These are phyloP conservation scores for Eucalyptus pauciflora DNA, from an alignment of 345 rosid genomes.

Conservation along the genomic window DNA sequence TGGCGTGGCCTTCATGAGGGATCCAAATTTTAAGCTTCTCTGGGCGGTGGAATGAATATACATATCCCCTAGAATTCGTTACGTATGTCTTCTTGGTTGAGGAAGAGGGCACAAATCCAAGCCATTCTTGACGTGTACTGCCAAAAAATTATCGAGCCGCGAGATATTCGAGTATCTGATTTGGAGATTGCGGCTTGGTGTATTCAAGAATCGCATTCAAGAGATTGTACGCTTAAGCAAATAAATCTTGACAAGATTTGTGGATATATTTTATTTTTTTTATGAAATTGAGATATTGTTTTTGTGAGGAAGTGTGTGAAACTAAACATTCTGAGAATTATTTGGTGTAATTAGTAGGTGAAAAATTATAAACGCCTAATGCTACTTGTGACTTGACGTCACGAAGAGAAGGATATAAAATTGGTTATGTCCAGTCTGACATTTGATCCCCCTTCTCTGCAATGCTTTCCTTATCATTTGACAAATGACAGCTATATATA, in stretches of 20 bases:
- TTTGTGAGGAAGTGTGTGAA: background rate
- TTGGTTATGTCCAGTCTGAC: background rate
- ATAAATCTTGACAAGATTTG: background rate
- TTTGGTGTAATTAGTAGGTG: background rate
- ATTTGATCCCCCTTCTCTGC: background rate
- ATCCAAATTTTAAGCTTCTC: background rate
- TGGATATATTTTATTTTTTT: fast-evolving
- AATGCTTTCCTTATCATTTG: background rate
- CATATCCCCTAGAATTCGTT: background rate
- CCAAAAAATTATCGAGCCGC: background rate
- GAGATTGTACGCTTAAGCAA: background rate
- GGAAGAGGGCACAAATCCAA: slow-evolving; percentile 5
- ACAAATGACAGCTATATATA: background rate
- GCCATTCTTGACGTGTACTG: background rate
- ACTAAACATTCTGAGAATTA: background rate
- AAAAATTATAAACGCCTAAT: background rate
- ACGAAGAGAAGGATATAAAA: background rate
- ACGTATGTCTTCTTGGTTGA: background rate
- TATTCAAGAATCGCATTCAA: background rate
- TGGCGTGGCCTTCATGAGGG: background rate
- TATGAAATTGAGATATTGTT: background rate
- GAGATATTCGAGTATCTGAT: too few relatives aligned
- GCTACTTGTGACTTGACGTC: background rate
- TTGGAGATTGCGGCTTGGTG: background rate
- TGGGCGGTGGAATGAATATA: background rate